phyloP scores from a whole-genome alignment of 2,329 filamentous ascomycete genomes.

The Balansia obtecta region DNA sequence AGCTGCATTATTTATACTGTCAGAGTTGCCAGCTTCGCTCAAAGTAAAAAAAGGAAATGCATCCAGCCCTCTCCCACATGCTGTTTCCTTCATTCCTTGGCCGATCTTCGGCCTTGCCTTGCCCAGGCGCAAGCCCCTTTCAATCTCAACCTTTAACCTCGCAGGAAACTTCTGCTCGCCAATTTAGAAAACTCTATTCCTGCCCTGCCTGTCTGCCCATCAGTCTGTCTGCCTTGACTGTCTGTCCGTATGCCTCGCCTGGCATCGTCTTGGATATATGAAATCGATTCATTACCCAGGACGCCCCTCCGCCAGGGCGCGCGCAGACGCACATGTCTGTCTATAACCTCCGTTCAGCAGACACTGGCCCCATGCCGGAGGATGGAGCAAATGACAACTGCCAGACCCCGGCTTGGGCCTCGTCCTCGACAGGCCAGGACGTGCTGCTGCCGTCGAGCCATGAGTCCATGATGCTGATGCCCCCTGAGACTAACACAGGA shows the following conservation, averaged over 20 bases:
- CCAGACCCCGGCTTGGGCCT: not conserved
- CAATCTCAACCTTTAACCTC: not conserved
- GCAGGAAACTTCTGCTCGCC: not conserved
- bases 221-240: not conserved
- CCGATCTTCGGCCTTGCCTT: too few relatives aligned
- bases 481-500: not conserved
- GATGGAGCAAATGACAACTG: not conserved
- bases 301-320: not conserved
- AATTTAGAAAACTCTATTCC: not conserved
- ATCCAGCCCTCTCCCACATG: not conserved
- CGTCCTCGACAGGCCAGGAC: not conserved
- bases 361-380: constrained; percentile 2
- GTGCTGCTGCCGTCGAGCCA: not conserved
- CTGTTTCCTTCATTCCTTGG: too few relatives aligned
- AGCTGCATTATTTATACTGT: too few relatives aligned
- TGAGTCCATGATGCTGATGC: not conserved
- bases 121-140: not conserved
- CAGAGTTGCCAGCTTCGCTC: too few relatives aligned
- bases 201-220: too few relatives aligned
- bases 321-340: constrained; percentile 4
- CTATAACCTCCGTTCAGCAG: constrained; percentile 4
- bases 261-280: not conserved
- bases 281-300: not conserved
- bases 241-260: not conserved
- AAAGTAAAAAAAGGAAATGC: too few relatives aligned